Conservation (phyloP, 768 basidiomycete species). For the Steccherinum ochraceum region DNA sequence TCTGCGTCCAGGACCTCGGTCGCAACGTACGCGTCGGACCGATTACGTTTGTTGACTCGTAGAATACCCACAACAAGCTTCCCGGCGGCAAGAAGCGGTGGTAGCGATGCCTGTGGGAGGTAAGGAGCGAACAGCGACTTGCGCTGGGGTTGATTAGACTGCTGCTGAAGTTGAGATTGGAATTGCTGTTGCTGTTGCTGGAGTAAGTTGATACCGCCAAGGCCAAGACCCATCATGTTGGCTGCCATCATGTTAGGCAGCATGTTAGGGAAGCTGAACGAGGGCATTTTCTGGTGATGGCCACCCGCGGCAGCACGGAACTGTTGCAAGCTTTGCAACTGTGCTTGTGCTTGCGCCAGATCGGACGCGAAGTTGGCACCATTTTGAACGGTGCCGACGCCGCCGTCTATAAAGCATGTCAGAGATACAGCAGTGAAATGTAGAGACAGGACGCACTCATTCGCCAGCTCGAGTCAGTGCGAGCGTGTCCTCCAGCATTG, state of each 20-base stretch:
- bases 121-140: slow-evolving; percentile 99
- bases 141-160: slow-evolving; percentile 87
- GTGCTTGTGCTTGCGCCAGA: slow-evolving; percentile 94
- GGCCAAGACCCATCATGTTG: slow-evolving; percentile 88
- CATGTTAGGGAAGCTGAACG: slow-evolving; percentile 98
- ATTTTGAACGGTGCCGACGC: slow-evolving; percentile 55
- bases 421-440: slow-evolving; percentile 5
- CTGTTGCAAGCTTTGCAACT: slow-evolving; percentile 91
- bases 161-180: slow-evolving; percentile 92
- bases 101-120: slow-evolving; percentile 94
- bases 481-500: slow-evolving; percentile 69
- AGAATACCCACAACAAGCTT: slow-evolving; percentile 97
- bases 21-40: slow-evolving; percentile 97
- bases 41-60: slow-evolving; percentile 96
- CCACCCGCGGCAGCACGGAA: slow-evolving; percentile 94
- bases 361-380: slow-evolving; percentile 69
- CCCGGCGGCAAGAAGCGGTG: slow-evolving; percentile 92
- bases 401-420: slow-evolving; percentile 49
- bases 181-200: slow-evolving; percentile 95
- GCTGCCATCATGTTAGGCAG: slow-evolving; percentile 96
- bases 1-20: slow-evolving; percentile 98
- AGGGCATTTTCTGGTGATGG: slow-evolving; percentile 95
- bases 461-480: slow-evolving; percentile 82
- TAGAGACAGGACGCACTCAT: slow-evolving; percentile 54
- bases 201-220: slow-evolving; percentile 76